A percentile compares a stretch with the other conserved stretches of the same genome.
Conservation (phyloP, 2,329 filamentous ascomycete genomes). For the Camillea tinctor region DNA sequence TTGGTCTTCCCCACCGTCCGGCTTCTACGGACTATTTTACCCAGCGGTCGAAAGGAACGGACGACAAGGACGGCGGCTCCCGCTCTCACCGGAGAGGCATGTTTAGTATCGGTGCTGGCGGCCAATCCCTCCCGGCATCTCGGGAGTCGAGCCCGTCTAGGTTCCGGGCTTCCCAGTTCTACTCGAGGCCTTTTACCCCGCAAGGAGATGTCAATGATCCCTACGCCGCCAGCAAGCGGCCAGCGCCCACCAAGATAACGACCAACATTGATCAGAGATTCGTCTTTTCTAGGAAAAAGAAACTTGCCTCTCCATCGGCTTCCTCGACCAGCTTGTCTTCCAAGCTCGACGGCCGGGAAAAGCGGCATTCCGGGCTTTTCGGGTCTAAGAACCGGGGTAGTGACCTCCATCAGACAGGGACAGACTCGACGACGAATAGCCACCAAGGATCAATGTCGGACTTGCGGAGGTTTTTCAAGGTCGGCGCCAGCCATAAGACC, state of each 20-base stretch:
- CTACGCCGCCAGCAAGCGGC: constrained; percentile 78
- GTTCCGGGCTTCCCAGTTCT: constrained; percentile 60
- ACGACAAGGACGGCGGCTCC: constrained; percentile 31
- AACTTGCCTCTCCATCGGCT: constrained; percentile 55
- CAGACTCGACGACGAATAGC: constrained; percentile 49
- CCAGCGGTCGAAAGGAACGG: constrained; percentile 39
- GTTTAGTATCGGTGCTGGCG: constrained; percentile 48
- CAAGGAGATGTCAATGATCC: constrained; percentile 79
- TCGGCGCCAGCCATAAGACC: constrained; percentile 66
- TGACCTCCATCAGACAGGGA: constrained; percentile 47
- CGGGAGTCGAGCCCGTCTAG: constrained; percentile 65
- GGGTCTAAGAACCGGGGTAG: constrained; percentile 36
- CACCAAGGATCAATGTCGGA: constrained; percentile 86
- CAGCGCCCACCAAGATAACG: constrained; percentile 64
- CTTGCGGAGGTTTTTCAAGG: constrained; percentile 93
- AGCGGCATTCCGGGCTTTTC: constrained; percentile 49
- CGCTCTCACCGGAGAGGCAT: constrained; percentile 52
- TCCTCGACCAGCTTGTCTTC: constrained; percentile 49
- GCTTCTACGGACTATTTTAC: constrained; percentile 43
- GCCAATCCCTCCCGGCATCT: constrained; percentile 55
- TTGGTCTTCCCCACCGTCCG: constrained; percentile 41
- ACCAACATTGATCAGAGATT: constrained; percentile 74
- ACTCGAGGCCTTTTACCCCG: constrained; percentile 75
- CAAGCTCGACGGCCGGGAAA: constrained; percentile 46
- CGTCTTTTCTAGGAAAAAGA: constrained; percentile 76